A percentile compares a stretch with the other conserved stretches of the same genome.
Evolutionary conservation across 2,329 filamentous ascomycete genomes (phyloP).

Genomic region (Shiraia bambusicola): DNA sequence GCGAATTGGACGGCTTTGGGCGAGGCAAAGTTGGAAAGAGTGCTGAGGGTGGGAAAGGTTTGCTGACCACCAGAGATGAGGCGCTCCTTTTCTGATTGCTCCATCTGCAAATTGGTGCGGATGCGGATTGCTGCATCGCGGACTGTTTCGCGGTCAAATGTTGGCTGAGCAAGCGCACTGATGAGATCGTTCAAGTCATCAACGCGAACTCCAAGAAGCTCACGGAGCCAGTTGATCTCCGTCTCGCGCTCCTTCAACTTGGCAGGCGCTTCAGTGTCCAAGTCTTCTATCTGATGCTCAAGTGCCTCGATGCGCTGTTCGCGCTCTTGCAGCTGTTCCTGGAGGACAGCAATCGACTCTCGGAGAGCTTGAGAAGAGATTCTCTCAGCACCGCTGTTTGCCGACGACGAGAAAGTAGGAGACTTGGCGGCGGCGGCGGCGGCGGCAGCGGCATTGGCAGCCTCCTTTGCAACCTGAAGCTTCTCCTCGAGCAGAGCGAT

Average conservation of each 20-base stretch:
- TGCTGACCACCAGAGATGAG: constrained; percentile 64
- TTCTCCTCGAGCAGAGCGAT: constrained; percentile 85
- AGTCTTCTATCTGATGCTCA: constrained; percentile 66
- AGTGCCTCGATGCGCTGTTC: constrained; percentile 87
- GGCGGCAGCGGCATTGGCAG: constrained; percentile 79
- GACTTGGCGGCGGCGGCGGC: constrained; percentile 58
- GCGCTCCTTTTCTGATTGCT: constrained; percentile 90
- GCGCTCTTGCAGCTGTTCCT: constrained; percentile 94
- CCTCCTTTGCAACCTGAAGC: constrained; percentile 84
- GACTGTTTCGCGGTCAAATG: constrained; percentile 75
- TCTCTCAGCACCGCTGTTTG: constrained; percentile 66
- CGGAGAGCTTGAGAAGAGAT: constrained; percentile 92
- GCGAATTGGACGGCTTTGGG: constrained; percentile 85
- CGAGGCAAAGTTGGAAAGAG: constrained; percentile 73
- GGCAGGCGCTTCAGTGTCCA: constrained; percentile 73
- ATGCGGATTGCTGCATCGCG: constrained; percentile 91
- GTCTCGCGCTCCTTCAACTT: constrained; percentile 92
- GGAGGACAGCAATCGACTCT: constrained; percentile 92
- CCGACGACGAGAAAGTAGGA: constrained; percentile 45
- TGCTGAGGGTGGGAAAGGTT: constrained; percentile 73
- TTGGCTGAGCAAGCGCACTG: constrained; percentile 69
- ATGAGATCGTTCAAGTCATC: constrained; percentile 94
- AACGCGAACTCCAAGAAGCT: constrained; percentile 85
- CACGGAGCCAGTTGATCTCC: constrained; percentile 92
- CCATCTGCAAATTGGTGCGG: constrained; percentile 94